Conservation (phyloP, 176 grass and related monocot genomes). For the Calamus simplicifolius region DNA sequence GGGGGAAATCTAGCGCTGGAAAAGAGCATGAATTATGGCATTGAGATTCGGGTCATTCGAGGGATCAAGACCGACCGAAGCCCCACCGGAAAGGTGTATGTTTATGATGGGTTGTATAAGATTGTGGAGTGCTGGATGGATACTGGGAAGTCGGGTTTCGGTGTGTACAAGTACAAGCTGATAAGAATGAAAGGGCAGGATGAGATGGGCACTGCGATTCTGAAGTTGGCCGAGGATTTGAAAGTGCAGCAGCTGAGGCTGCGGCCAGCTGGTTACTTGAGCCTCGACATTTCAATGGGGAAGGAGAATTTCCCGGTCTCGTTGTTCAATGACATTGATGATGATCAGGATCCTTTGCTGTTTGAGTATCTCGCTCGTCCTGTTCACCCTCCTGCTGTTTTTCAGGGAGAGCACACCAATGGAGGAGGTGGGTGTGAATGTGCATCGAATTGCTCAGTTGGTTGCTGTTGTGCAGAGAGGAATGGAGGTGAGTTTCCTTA, state of each 20-base stretch:
- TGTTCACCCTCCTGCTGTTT: slow-evolving; percentile 66
- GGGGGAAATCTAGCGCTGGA: slow-evolving; percentile 89
- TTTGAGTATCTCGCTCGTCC: slow-evolving; percentile 76
- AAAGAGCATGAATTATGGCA: slow-evolving; percentile 89
- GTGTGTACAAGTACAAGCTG: slow-evolving; percentile 89
- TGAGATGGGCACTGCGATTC: slow-evolving; percentile 79
- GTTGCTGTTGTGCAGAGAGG: slow-evolving; percentile 67
- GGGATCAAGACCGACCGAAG: slow-evolving; percentile 43
- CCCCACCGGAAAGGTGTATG: slow-evolving; percentile 63
- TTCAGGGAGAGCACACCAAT: slow-evolving; percentile 57
- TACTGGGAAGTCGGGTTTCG: slow-evolving; percentile 71
- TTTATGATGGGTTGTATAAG: slow-evolving; percentile 95
- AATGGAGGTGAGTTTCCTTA: slow-evolving; percentile 87
- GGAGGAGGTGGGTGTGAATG: slow-evolving; percentile 77
- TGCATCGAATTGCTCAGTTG: slow-evolving; percentile 44
- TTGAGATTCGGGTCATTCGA: slow-evolving; percentile 88
- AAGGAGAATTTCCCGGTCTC: slow-evolving; percentile 56
- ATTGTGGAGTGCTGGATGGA: slow-evolving; percentile 85
- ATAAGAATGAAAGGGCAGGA: slow-evolving; percentile 87
- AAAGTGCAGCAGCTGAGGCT: slow-evolving; percentile 48
- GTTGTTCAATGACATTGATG: slow-evolving; percentile 82
- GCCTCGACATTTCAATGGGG: slow-evolving; percentile 77
- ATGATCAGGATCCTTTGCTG: slow-evolving; percentile 68
- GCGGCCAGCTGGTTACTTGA: slow-evolving; percentile 70
- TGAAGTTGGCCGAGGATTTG: slow-evolving; percentile 56